Percentiles rank a stretch among this genome's conserved stretches.
phyloP scores from a whole-genome alignment of 805 yeast species.

The Phaffomyces antillensis region DNA sequence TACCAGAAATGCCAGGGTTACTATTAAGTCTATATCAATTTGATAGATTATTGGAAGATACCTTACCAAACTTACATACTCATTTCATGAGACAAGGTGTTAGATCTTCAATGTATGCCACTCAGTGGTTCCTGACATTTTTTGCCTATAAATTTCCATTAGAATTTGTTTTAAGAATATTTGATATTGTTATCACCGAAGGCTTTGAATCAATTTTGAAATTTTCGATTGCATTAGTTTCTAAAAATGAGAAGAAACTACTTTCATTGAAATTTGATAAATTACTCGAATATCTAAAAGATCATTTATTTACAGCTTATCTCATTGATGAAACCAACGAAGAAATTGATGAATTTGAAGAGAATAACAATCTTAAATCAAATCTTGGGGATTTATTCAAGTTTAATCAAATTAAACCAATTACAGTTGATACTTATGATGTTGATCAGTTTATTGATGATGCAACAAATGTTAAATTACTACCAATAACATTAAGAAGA shows the following conservation, averaged over 20 bases:
- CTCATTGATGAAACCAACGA: constrained; percentile 23
- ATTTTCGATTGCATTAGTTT: constrained; percentile 76
- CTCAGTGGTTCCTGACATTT: constrained; percentile 94
- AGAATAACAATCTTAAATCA: constrained; percentile 5
- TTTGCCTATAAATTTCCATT: constrained; percentile 94
- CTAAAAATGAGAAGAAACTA: constrained; percentile 54
- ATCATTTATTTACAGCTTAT: constrained; percentile 67
- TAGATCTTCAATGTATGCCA: constrained; percentile 90
- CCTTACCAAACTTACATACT: constrained; percentile 59
- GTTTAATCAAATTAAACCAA: constrained; percentile 9
- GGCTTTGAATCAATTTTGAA: constrained; percentile 83
- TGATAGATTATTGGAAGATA: constrained; percentile 77
- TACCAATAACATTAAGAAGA: constrained; percentile 65
- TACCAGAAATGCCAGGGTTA: constrained; percentile 92
- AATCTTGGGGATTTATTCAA: constrained; percentile 13
- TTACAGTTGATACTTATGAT: constrained; percentile 37
- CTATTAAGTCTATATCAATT: constrained; percentile 82
- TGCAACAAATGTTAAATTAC: constrained; percentile 64
- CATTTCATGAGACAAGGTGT: constrained; percentile 85
- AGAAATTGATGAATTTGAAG: constrained; percentile 26
- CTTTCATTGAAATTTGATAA: constrained; percentile 66
- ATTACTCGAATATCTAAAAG: constrained; percentile 70
- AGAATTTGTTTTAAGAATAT: constrained; percentile 78
- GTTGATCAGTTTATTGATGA: constrained; percentile 72
- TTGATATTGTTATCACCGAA: constrained; percentile 83